Evolutionary conservation across 768 basidiomycete genomes (phyloP).

Genomic region (Solioccasus polychromus): DNA sequence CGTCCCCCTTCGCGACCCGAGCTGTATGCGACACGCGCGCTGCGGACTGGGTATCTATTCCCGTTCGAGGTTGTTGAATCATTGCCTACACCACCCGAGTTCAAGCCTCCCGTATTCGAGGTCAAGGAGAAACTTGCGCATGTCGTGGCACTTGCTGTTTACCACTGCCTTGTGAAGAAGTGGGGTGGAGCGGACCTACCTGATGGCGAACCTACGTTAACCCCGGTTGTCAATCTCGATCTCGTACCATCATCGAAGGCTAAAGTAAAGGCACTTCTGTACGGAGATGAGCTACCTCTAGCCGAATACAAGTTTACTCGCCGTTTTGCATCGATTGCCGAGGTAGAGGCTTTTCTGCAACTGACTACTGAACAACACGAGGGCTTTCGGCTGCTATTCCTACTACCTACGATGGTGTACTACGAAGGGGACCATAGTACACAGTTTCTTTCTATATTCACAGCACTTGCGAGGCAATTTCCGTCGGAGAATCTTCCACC

Average conservation of each 20-base stretch:
- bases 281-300: too few relatives aligned
- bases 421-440: neutral
- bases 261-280: constrained; percentile 10
- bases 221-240: neutral
- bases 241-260: neutral
- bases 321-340: neutral
- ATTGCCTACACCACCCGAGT: constrained; percentile 25
- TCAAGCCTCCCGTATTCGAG: neutral
- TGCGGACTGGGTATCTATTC: neutral
- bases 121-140: constrained; percentile 6
- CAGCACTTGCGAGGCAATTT: neutral
- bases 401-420: neutral
- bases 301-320: neutral
- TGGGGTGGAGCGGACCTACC: constrained; percentile 11
- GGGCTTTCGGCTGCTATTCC: neutral
- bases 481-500: neutral
- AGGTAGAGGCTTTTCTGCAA: neutral
- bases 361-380: neutral
- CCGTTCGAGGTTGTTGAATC: neutral
- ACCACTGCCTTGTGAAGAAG: neutral
- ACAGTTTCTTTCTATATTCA: neutral
- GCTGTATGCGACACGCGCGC: neutral
- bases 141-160: neutral
- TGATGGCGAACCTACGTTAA: neutral
- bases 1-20: neutral